Evolutionary conservation across 2,329 filamentous ascomycete species (phyloP).

Genomic region (Plectosphaerella plurivora): DNA sequence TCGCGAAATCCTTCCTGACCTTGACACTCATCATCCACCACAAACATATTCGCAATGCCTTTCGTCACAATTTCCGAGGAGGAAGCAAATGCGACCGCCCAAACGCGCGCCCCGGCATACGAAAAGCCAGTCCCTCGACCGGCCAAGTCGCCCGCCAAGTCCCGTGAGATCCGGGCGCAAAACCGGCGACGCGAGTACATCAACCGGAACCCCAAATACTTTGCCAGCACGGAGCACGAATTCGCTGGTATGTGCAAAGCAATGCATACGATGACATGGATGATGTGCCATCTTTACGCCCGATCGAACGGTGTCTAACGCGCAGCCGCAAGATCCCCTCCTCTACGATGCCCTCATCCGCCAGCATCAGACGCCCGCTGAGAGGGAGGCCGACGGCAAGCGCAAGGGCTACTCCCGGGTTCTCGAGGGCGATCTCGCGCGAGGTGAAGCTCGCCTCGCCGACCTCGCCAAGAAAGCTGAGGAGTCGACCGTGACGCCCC

Average conservation of each 20-base stretch:
- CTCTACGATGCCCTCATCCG: constrained; percentile 79
- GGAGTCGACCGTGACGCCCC: neutral
- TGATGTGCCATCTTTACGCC: neutral
- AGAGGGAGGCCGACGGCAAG: constrained; percentile 69
- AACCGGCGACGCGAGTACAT: constrained; percentile 78
- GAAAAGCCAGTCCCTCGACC: constrained; percentile 39
- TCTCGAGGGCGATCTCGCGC: constrained; percentile 71
- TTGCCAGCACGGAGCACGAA: constrained; percentile 51
- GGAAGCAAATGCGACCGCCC: neutral
- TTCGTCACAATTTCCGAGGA: neutral
- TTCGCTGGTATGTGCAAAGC: constrained; percentile 37
- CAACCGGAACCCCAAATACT: constrained; percentile 68
- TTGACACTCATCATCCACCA: no score
- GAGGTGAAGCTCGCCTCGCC: constrained; percentile 73
- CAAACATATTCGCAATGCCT: neutral
- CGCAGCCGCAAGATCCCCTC: constrained; percentile 55
- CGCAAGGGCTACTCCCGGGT: constrained; percentile 74
- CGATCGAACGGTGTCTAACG: neutral
- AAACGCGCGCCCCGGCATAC: neutral
- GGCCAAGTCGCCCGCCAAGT: constrained; percentile 33
- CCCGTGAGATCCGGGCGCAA: constrained; percentile 53
- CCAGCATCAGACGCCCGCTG: constrained; percentile 67
- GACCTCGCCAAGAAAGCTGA: constrained; percentile 21
- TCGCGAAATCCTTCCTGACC: no score
- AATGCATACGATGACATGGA: no score